Evolutionary conservation across 1,284 basidiomycete genomes (phyloP), one percentile per base, ranked within the genome.

Genomic region (Anthracocystis panici-leucophaei): DNA sequence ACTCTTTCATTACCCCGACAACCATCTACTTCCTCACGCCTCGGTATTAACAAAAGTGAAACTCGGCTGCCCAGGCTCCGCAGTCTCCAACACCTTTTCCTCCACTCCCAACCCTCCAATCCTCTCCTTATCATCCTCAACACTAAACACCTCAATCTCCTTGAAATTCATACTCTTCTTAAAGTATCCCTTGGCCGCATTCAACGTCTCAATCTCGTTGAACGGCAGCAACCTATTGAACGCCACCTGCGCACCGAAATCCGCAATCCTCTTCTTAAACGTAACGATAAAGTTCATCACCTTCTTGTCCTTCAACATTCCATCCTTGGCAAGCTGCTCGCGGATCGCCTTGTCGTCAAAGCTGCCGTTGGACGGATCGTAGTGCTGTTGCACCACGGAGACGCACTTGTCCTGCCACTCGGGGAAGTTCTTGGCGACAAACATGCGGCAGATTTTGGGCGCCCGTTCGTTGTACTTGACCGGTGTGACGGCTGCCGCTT

Each of bases 241-340:
- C 0, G 94, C 94, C 0, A 89, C 89, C 78, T 91, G 87, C 29
- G 91, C 90, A 23, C 93, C 93, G 80, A 92, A 90, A 79, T 92
- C 90, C 3, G 90, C 87, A 85, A 95, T 92, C 20, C 93, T 91
- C 90, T 93, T 94, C 92, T 97, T 97, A 90, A 97, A 92, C 29
- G 89, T 87, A 78, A 96, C 92, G 61, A 95, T 90, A 87, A 97
- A 98, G 35, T 95, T 95, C 95, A 98, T 98, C 46, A 90, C 90
- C 70, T 91, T 91, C 88, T 98, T 98, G 87, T 98, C 94, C 89
- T 97, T 97, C 86, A 94, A 91, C 86, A 97, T 85, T 14, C 93
- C 94, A n/a, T 88, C 89, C 83, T 90, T 88, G 12, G 88, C 89
- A 75, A 98, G 86, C 67, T 90, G 84, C 81, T 91, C 88, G 81